Evolutionary conservation across 441 rosid species (phyloP), one percentile per base, ranked within the genome.

Genomic region (Arabidopsis hybrid): DNA sequence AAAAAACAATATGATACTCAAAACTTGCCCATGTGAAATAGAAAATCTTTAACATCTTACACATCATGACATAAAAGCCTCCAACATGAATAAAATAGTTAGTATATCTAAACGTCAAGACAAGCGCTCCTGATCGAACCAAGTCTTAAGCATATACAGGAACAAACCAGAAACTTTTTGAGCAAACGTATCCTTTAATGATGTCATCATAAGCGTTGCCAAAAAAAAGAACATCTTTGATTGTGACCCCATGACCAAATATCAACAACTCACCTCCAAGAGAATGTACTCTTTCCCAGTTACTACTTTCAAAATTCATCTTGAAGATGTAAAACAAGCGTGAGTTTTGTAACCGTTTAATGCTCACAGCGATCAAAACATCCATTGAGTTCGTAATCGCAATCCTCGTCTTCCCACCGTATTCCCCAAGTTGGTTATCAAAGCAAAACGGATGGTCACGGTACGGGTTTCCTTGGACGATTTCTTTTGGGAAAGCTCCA

Each of bases 181-280:
- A 21, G 26, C 26, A 21, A 29, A 5, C n/a, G 5, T 7, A 46
- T 3, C 59, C 26, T 36, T 21, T 11, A 12, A n/a, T 36, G 39
- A 45, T 35, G 32, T 65, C n/a, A 57, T 45, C 36, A 13, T 73
- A 46, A 72, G 8, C 14, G 3, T 26, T 57, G 13, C 11, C 3
- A 55, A 63, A 72, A 12, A n/a, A n/a, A 42, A 11, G 13, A 5
- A 42, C 14, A 50, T 60, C 68, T 61, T 42, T 72, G 36, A 72
- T 36, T 5, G 69, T 72, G 8, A 52, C 62, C 7, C 75, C 75
- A 52, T 62, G 60, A 39, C 62, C 69, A 52, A 52, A 52, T 13
- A 72, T 62, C 62, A 62, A 31, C 69, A 72, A 8, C 43, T 61
- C 75, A 61, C 68, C 68, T 14, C 60, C 75, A 39, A 60, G 60